Evolutionary conservation across 2,329 filamentous ascomycete species (phyloP), one percentile per base, ranked within the genome.

Genomic region (Fusarium temperatum): DNA sequence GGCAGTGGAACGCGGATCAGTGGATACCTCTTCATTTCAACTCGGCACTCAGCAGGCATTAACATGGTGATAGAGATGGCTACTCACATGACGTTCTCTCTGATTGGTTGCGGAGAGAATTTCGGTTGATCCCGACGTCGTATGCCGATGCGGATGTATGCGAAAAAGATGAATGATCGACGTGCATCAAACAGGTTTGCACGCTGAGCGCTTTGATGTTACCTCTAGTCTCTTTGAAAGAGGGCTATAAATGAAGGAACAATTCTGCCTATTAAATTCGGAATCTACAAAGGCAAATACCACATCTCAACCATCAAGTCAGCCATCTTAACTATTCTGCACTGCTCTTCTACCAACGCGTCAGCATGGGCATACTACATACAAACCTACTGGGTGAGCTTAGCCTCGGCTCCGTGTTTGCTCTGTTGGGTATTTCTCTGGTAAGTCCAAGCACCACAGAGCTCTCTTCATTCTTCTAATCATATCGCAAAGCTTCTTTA

Each of bases 131-230:
- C 20, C 51, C 51, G 24, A 55, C 3, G 24, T 55, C 14, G 24
- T n/a, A 55, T n/a, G 14, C 11, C 20, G 20, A 55, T 41, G 35
- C 5, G 9, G 24, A 28, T n/a, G 8, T 2, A 55, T 28, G 35
- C 35, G 24, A 55, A 55, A 55, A 55, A 28, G 51, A 55, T 55
- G 20, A 18, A 55, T 28, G 51, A 55, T 55, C 51, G 51, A 41
- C 51, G 51, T 41, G 24, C 20, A n/a, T 55, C 6, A 41, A 41
- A 55, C 35, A 55, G 24, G 35, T n/a, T 55, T 39, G 35, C 8
- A 38, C 7, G n/a, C 6, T 38, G 51, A 17, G 9, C 18, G 13
- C 8, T 22, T 6, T 17, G 4, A 2, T 38, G 35, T 28, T 55
- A 4, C 15, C 51, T 55, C 35, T 39, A 13, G 6, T 55, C 24